Evolutionary conservation across 2,329 filamentous ascomycete species (phyloP).

Genomic region (Lithohypha guttulata): DNA sequence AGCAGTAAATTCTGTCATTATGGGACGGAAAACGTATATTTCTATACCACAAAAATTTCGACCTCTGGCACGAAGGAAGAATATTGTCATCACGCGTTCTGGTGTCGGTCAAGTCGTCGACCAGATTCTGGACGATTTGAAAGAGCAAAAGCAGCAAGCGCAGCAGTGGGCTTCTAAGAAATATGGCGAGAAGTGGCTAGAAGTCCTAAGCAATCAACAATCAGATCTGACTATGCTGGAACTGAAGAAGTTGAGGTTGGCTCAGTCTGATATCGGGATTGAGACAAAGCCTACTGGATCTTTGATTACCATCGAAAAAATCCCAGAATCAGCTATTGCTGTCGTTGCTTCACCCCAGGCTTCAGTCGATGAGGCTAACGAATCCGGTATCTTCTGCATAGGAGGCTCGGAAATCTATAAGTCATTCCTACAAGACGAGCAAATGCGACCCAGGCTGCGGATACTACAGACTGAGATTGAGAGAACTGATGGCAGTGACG

Average conservation of each 20-base stretch:
- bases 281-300: neutral
- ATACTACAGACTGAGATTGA: conserved; percentile 24
- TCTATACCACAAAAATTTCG: conserved; percentile 70
- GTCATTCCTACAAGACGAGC: conserved; percentile 45
- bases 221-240: too few species aligned
- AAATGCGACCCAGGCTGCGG: conserved; percentile 12
- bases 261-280: neutral
- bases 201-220: neutral
- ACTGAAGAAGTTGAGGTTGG: neutral
- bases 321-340: neutral
- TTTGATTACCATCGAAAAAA: neutral
- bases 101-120: conserved; percentile 24
- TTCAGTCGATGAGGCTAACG: neutral
- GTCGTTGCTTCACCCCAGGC: neutral
- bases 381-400: conserved; percentile 57
- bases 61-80: conserved; percentile 68
- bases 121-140: conserved; percentile 28
- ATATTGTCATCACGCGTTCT: conserved; percentile 63
- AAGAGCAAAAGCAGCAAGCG: conserved; percentile 22
- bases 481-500: conserved; percentile 13
- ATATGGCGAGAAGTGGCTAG: neutral
- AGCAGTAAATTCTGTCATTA: conserved; percentile 62
- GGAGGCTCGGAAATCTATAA: conserved; percentile 80
- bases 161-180: conserved; percentile 8
- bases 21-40: conserved; percentile 97